phyloP scores from a whole-genome alignment of 352 stramenopile genomes.

The Globisporangium spinosum region DNA sequence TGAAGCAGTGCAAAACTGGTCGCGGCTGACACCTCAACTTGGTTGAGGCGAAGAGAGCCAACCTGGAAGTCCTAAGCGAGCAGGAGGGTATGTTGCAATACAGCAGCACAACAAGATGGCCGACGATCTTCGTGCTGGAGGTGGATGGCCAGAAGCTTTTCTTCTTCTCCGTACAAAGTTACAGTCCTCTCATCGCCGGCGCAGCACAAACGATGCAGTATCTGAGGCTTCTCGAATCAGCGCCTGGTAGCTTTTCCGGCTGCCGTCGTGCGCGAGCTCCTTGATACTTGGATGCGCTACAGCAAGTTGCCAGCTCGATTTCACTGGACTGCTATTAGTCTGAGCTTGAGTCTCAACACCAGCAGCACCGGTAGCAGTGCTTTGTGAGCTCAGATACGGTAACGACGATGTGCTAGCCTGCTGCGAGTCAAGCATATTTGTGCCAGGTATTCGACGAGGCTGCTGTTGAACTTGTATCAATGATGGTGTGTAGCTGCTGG shows the following conservation, averaged over 20 bases:
- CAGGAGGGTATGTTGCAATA: too few species aligned
- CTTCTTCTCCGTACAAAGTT: too few species aligned
- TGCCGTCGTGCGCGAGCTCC: slow-evolving; percentile 10
- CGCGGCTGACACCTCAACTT: too few species aligned
- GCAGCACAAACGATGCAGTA: slow-evolving; percentile 2
- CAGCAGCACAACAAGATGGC: too few species aligned
- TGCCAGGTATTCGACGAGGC: not conserved
- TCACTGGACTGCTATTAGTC: not conserved
- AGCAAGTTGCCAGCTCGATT: not conserved
- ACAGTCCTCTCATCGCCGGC: not conserved
- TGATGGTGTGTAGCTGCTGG: not conserved
- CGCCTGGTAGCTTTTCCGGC: slow-evolving; percentile 12
- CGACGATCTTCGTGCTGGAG: too few species aligned
- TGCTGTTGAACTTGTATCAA: not conserved
- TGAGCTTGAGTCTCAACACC: not conserved
- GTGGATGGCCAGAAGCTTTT: too few species aligned
- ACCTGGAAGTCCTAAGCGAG: too few species aligned
- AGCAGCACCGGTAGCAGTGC: not conserved
- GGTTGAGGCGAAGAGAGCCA: too few species aligned
- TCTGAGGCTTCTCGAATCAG: slow-evolving; percentile 13
- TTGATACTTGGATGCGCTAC: slow-evolving; percentile 12
- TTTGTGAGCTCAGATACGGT: not conserved
- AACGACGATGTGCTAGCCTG: not conserved
- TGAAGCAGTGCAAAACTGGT: too few species aligned
- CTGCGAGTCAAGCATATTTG: not conserved